Evolutionary conservation across 2,329 filamentous ascomycete genomes (phyloP), one percentile per base, ranked within the genome.

Genomic region (Diaporthe caulivora): DNA sequence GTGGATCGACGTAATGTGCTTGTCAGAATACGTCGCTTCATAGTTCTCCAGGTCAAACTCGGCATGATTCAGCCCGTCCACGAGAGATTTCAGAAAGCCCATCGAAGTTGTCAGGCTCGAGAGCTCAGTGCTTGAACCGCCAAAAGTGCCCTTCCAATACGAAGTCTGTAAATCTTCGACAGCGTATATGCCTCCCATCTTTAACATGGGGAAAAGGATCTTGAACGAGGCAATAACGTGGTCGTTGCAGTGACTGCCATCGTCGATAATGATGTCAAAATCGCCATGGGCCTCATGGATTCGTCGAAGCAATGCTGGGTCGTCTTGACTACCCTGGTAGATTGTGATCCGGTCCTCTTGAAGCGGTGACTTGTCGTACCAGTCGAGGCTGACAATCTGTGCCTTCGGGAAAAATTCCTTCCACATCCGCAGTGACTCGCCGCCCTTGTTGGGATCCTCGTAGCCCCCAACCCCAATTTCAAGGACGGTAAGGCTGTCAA

Each of bases 371-470:
- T 58, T 58, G 34, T 58, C 34, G 55, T 26, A 58, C 9, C 24
- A 58, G 55, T 58, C 55, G 34, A 58, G 34, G 21, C 55, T 8
- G 11, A 58, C 34, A 10, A 58, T 42, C 9, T 58, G 55, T 5
- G 34, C 55, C 13, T 40, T 58, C 10, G 34, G n/a, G 4, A 58
- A 58, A 13, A 40, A 58, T 17, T 58, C 55, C 13, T 58, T 58
- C 55, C 55, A 58, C 55, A 58, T 58, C n/a, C 34, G 55, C n/a
- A 58, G 34, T 13, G 55, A 58, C 7, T 58, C 55, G 55, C 55
- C 55, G 34, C 55, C 55, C 4, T 40, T 42, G 11, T 31, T 58
- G 15, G 55, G 34, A 1, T 58, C 55, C 1, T 58, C 55, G 13
- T 58, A 58, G 1, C 55, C 55, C 3, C 55, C 55, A 13, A 58